phyloP scores from a whole-genome alignment of 768 basidiomycete genomes.

The Mycena galopus region DNA sequence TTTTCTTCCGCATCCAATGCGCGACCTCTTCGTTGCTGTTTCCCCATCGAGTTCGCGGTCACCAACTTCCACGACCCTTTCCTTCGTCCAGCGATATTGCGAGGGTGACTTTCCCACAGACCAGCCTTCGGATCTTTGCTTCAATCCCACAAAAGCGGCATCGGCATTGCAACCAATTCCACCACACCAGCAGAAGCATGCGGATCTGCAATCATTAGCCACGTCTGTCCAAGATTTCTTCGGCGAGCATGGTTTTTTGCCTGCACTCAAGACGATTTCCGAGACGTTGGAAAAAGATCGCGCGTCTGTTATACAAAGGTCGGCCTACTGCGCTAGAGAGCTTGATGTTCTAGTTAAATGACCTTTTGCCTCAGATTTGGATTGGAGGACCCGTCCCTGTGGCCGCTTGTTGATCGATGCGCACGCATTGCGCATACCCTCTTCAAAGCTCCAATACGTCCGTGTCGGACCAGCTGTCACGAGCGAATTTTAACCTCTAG shows the following conservation, averaged over 20 bases:
- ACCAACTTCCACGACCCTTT: background rate
- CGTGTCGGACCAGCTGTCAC: background rate
- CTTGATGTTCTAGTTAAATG: background rate
- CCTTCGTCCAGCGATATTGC: conserved; percentile 8
- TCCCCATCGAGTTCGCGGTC: background rate
- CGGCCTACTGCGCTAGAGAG: background rate
- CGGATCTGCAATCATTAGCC: conserved; percentile 4
- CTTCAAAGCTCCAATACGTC: conserved; percentile 20
- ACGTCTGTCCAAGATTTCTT: conserved; percentile 2
- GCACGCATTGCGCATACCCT: conserved; percentile 13
- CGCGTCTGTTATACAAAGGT: conserved; percentile 7
- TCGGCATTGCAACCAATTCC: background rate
- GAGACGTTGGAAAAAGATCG: conserved; percentile 3
- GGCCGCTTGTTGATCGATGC: conserved; percentile 14
- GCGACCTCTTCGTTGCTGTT: background rate
- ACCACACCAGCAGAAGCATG: background rate
- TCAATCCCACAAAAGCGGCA: background rate
- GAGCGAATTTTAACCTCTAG: too few relatives aligned
- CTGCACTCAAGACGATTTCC: conserved; percentile 9
- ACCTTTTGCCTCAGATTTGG: background rate
- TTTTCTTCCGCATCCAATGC: background rate
- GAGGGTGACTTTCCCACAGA: conserved; percentile 5
- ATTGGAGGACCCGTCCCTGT: conserved; percentile 1
- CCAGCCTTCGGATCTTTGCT: conserved; percentile 7
- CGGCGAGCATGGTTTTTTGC: conserved; percentile 3